A percentile compares a stretch with the other conserved stretches of the same genome.
Conservation (phyloP, 768 basidiomycete genomes). For the Floccularia luteovirens region DNA sequence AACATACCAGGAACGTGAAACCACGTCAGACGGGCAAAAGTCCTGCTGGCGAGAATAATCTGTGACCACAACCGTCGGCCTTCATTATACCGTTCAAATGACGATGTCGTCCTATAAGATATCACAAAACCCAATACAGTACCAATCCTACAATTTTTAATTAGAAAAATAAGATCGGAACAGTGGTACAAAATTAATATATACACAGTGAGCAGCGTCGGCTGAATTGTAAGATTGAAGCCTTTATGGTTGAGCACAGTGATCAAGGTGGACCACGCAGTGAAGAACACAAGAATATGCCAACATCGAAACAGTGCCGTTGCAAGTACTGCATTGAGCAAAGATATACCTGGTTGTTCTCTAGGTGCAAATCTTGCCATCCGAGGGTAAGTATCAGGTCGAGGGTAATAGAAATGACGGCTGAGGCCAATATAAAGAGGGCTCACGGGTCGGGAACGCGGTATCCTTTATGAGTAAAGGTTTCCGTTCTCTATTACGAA, state of each 20-base stretch:
- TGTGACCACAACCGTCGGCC: conserved; percentile 64
- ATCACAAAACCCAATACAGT: conserved; percentile 73
- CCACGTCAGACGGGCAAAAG: conserved; percentile 57
- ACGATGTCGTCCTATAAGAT: conserved; percentile 64
- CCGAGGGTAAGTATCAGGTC: too few species aligned
- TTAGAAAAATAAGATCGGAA: background rate
- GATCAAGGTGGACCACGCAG: conserved; percentile 49
- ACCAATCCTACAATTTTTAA: conserved; percentile 26
- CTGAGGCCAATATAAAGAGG: too few species aligned
- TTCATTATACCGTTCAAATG: conserved; percentile 74
- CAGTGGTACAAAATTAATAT: conserved; percentile 12
- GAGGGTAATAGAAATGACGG: too few species aligned
- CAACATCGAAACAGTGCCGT: conserved; percentile 50
- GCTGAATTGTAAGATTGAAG: conserved; percentile 30
- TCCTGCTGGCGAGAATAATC: conserved; percentile 50
- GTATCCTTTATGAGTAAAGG: too few species aligned
- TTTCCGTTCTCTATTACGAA: too few species aligned
- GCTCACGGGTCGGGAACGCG: too few species aligned
- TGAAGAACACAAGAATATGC: conserved; percentile 62
- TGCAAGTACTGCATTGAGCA: conserved; percentile 33
- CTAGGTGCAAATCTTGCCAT: too few species aligned
- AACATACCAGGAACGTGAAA: conserved; percentile 54
- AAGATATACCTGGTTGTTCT: conserved; percentile 21
- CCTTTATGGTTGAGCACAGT: conserved; percentile 34
- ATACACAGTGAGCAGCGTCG: conserved; percentile 65